Percentiles rank a stretch among this genome's conserved stretches.
Conservation (phyloP, 2,329 filamentous ascomycete genomes). For the Trichoderma sp. region DNA sequence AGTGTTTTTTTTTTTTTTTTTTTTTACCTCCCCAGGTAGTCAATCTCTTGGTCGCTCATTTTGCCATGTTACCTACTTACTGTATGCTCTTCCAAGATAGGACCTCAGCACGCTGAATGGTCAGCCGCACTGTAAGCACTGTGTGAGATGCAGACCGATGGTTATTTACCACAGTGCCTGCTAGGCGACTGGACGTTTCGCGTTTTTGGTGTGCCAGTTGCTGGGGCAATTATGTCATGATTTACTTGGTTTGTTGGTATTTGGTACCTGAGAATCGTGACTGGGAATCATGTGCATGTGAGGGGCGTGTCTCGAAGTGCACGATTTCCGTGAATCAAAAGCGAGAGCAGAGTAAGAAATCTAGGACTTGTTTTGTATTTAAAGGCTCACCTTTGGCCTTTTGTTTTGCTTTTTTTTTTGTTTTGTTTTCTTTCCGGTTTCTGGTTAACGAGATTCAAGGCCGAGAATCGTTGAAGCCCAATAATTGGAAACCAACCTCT, state of each 20-base stretch:
- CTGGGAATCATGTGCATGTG: conserved; percentile 19
- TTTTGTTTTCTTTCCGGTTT: conserved; percentile 25
- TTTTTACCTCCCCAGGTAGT: not conserved
- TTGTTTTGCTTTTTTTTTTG: conserved; percentile 18
- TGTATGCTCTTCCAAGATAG: not conserved
- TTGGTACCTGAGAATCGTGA: conserved; percentile 22
- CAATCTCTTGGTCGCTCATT: not conserved
- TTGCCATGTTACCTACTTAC: not conserved
- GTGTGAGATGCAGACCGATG: not conserved
- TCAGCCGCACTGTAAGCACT: conserved; percentile 14
- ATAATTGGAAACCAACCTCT: not conserved
- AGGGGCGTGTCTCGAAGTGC: conserved; percentile 14
- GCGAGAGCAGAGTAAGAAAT: conserved; percentile 28
- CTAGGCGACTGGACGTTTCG: not conserved
- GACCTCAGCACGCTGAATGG: not conserved
- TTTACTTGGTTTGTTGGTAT: not conserved
- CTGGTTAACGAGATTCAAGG: not conserved
- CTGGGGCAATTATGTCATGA: conserved; percentile 32
- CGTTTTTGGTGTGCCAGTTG: conserved; percentile 25
- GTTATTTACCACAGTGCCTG: conserved; percentile 19
- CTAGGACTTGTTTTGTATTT: conserved; percentile 32
- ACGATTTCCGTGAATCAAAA: conserved; percentile 23
- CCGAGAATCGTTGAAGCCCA: too few relatives aligned
- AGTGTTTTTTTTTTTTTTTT: not conserved
- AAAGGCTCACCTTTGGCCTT: conserved; percentile 28